Percentiles rank a stretch among this genome's conserved stretches.
Evolutionary conservation across 1,139 yeast genomes (phyloP).

Genomic region (Taphrina confusa): DNA sequence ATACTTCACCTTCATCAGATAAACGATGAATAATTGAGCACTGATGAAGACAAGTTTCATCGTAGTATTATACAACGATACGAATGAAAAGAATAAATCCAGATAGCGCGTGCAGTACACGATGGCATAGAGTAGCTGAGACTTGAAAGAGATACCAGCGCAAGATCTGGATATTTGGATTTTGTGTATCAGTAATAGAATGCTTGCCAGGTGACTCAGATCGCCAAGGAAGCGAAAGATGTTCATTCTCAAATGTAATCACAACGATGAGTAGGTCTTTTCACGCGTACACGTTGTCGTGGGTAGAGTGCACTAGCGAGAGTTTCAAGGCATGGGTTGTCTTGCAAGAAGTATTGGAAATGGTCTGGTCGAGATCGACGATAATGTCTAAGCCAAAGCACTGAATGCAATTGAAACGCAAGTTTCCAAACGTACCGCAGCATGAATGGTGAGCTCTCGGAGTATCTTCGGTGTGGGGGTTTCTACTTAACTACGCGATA

Average conservation of each 20-base stretch:
- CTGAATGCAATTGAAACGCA: too few species aligned
- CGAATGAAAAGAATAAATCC: conserved; percentile 50
- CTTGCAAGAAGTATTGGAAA: too few species aligned
- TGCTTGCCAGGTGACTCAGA: conserved; percentile 77
- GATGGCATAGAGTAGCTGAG: conserved; percentile 74
- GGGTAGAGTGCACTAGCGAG: too few species aligned
- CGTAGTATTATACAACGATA: conserved; percentile 70
- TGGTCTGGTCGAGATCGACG: too few species aligned
- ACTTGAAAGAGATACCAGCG: conserved; percentile 83
- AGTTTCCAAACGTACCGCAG: too few species aligned
- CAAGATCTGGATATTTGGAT: conserved; percentile 67
- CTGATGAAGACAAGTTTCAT: conserved; percentile 81
- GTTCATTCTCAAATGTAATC: conserved; percentile 41
- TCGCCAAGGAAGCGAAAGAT: conserved; percentile 56
- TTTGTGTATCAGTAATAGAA: conserved; percentile 69
- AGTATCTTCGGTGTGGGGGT: too few species aligned
- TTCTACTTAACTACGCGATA: too few species aligned
- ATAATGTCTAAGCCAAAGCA: too few species aligned
- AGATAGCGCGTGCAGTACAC: conserved; percentile 81
- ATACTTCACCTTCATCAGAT: conserved; percentile 66
- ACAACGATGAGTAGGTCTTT: too few species aligned
- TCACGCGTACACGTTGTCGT: too few species aligned
- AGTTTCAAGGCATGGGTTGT: too few species aligned
- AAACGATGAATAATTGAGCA: conserved; percentile 73
- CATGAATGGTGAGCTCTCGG: too few species aligned